These are phyloP conservation scores for Sequoia sempervirens DNA, from an alignment of 75 land plant genomes.

Conservation along the genomic window DNA sequence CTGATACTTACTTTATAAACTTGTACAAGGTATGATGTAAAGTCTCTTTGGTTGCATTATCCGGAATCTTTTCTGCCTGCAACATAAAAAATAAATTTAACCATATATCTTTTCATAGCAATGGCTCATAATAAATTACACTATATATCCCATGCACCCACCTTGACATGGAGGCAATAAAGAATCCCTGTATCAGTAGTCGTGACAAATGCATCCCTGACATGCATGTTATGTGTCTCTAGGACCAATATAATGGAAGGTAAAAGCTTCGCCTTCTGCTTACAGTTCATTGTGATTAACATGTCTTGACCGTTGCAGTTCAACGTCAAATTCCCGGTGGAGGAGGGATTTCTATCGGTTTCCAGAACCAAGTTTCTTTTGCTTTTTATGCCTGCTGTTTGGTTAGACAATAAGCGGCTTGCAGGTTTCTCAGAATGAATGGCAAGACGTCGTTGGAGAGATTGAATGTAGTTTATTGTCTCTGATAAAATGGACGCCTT, in stretches of 20 bases:
- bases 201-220: conserved; percentile 3
- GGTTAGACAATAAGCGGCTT: not conserved
- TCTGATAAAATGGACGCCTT: not conserved
- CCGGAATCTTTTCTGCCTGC: not conserved
- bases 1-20: not conserved
- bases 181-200: not conserved
- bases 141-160: not conserved
- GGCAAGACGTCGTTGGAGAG: not conserved
- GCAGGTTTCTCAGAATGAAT: not conserved
- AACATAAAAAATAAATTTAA: not conserved
- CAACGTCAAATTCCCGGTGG: not conserved
- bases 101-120: not conserved
- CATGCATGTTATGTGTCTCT: conserved; percentile 4
- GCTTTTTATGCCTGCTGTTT: not conserved
- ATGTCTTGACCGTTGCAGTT: not conserved
- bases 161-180: conserved; percentile 13
- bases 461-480: not conserved
- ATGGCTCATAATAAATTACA: not conserved
- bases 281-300: conserved; percentile 9
- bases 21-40: not conserved
- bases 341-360: not conserved
- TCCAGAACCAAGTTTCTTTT: not conserved
- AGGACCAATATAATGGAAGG: conserved; percentile 11
- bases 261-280: conserved; percentile 11
- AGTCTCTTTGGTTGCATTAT: not conserved